Conservation (phyloP, 1,284 basidiomycete species). For the Cutaneotrichosporon cutaneum region DNA sequence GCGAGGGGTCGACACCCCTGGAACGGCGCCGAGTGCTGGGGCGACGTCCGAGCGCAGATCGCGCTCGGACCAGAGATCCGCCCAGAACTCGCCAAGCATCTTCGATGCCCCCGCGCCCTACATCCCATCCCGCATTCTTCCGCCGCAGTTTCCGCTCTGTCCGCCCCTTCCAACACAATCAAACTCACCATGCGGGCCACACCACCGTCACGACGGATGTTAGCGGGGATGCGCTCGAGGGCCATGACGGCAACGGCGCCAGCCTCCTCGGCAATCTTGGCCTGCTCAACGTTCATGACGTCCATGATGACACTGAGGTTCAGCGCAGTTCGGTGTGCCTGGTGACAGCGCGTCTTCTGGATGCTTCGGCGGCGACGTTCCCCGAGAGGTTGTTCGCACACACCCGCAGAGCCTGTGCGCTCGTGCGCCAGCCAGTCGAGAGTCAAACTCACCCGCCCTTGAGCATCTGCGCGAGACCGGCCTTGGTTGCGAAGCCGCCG, state of each 20-base stretch:
- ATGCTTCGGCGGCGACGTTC: no score
- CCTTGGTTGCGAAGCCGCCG: conserved; percentile 90
- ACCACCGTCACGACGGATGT: conserved; percentile 85
- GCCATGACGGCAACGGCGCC: conserved; percentile 99
- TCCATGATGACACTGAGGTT: conserved; percentile 87
- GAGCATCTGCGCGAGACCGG: conserved; percentile 90
- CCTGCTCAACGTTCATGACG: conserved; percentile 62
- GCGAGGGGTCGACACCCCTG: no score
- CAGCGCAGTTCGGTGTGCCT: conserved; percentile 2
- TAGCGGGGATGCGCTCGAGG: conserved; percentile 90
- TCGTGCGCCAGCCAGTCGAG: no score
- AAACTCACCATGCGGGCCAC: conserved; percentile 88
- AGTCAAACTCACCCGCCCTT: conserved; percentile 65
- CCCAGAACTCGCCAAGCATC: no score
- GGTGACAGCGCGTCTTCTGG: background rate
- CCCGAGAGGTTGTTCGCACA: no score
- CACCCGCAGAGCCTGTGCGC: no score
- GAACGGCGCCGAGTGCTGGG: no score
- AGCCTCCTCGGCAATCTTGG: conserved; percentile 94
- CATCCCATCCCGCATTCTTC: background rate
- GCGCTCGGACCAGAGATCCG: background rate
- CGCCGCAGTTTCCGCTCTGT: background rate
- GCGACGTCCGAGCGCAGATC: background rate
- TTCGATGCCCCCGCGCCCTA: background rate
- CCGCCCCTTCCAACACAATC: no score